Evolutionary conservation across 2,329 filamentous ascomycete species (phyloP), one percentile per base, ranked within the genome.

Genomic region (Thelonectria rubi): DNA sequence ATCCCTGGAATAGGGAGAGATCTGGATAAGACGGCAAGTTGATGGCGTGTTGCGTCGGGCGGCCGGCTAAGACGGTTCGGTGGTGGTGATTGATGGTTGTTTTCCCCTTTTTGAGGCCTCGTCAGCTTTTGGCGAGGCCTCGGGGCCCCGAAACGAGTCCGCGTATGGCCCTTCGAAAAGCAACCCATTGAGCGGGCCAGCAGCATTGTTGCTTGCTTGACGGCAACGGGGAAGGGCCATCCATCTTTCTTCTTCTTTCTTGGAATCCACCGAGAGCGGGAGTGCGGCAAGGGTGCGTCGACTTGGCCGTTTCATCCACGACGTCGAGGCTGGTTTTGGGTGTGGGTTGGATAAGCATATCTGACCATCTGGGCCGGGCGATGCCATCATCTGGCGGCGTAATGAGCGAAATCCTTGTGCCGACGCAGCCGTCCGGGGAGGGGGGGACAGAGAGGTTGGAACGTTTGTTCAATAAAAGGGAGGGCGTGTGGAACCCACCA

Each of bases 291-390:
- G 57, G 47, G 48, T 50, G 56, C 39, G 20, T 59, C 45, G 45
- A 58, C 37, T 20, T 24, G 45, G 49, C 57, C 57, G 61, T 63
- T 61, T 57, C 57, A 60, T 54, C 55, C 55, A 58, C 42, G 40
- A 52, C 47, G 21, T 37, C 54, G 32, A 58, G 48, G 54, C 55
- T 39, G 34, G 45, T 58, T 51, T 50, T 47, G 45, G 45, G 45
- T 30, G 58, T 60, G 57, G 61, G 58, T 58, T 58, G 58, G 67
- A 72, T 72, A 72, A 72, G 69, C 69, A 72, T 72, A 72, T 72
- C 66, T 70, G 69, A 65, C 58, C 63, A 72, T 69, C 63, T 65
- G 59, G 20, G 45, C 62, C 63, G 66, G 65, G 65, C 60, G 57
- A 69, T 72, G 65, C 68, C 69, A 72, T 72, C 68, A 69, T 72